Evolutionary conservation across 2,329 filamentous ascomycete species (phyloP).

Genomic region (Fusarium poae): DNA sequence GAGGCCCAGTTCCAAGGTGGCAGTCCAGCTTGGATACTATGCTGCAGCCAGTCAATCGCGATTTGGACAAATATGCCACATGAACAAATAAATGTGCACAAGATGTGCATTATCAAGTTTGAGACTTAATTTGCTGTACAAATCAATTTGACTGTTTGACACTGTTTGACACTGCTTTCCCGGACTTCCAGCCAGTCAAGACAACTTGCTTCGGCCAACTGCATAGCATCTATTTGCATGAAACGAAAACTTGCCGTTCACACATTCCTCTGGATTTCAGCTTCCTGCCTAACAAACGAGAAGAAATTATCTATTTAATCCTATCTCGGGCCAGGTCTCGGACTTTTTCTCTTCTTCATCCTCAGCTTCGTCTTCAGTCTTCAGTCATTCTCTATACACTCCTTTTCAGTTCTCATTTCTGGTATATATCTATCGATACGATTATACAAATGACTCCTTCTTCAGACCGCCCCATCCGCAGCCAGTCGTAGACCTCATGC

Average conservation of each 20-base stretch:
- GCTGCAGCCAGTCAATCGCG: neutral
- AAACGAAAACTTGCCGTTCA: neutral
- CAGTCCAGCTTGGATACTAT: neutral
- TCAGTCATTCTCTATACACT: neutral
- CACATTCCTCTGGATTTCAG: no score
- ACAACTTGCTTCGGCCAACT: no score
- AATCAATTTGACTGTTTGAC: neutral
- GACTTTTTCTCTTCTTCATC: neutral
- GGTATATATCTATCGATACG: no score
- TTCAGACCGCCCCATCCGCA: no score
- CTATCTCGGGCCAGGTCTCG: neutral
- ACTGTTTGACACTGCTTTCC: neutral
- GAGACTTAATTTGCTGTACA: neutral
- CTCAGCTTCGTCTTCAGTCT: neutral
- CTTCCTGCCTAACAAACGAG: neutral
- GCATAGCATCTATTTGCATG: neutral
- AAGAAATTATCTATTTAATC: neutral
- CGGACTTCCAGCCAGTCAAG: neutral
- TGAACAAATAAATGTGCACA: neutral
- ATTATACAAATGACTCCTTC: no score
- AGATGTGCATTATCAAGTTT: neutral
- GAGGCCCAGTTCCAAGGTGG: neutral
- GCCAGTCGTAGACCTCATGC: no score
- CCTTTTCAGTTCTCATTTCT: neutral
- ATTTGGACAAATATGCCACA: neutral